These are phyloP conservation scores for Tulasnella sp. DNA, from an alignment of 768 basidiomycete species.

Conservation along the genomic window DNA sequence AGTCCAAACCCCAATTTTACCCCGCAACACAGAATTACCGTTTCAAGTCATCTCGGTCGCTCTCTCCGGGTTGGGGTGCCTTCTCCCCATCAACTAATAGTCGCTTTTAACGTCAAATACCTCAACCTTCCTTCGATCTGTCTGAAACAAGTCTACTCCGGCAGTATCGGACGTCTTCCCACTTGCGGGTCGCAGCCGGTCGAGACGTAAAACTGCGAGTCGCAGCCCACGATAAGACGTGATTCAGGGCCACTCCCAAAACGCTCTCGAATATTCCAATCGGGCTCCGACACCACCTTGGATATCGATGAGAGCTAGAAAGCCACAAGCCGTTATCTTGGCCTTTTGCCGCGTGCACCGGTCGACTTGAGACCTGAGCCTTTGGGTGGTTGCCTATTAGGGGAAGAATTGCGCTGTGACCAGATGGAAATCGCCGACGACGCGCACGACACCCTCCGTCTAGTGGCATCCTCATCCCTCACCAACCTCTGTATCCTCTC, in stretches of 20 bases:
- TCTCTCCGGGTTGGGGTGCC: background rate
- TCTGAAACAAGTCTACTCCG: background rate
- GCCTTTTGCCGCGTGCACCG: background rate
- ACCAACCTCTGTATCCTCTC: background rate
- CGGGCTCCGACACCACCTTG: background rate
- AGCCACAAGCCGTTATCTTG: background rate
- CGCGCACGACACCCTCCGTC: no score
- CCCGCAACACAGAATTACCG: background rate
- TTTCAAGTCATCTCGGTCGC: background rate
- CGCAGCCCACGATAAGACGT: background rate
- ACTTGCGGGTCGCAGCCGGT: background rate
- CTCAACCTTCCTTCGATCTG: background rate
- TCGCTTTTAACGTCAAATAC: background rate
- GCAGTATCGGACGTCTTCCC: background rate
- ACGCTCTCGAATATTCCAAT: background rate
- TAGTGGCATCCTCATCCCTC: background rate
- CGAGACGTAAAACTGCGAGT: constrained; percentile 1
- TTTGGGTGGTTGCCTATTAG: no score
- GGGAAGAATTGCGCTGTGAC: no score
- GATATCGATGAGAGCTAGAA: background rate
- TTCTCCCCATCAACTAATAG: background rate
- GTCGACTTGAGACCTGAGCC: background rate
- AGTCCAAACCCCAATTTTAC: background rate
- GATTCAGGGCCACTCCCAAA: background rate
- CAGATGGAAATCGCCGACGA: no score